Conservation (phyloP, 2,329 filamentous ascomycete species). For the Microcyclosporella mali region DNA sequence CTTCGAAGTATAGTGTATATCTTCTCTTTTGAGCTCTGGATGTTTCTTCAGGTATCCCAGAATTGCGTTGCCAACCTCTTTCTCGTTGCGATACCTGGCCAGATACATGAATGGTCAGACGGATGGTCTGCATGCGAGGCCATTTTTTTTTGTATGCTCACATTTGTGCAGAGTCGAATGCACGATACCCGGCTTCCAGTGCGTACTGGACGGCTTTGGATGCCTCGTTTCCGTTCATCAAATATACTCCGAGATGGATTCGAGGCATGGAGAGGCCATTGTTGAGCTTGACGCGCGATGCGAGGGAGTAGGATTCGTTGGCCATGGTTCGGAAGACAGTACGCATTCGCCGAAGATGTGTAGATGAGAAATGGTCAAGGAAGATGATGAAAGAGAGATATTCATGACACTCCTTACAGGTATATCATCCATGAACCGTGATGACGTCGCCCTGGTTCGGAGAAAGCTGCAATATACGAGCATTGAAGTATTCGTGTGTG, state of each 20-base stretch:
- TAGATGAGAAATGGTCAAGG: background rate
- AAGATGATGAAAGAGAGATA: background rate
- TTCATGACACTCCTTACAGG: background rate
- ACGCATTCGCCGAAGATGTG: slow-evolving; percentile 7
- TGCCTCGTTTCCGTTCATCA: slow-evolving; percentile 59
- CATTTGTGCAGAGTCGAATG: slow-evolving; percentile 57
- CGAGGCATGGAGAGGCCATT: slow-evolving; percentile 63
- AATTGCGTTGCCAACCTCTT: slow-evolving; percentile 62
- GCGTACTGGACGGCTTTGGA: slow-evolving; percentile 45
- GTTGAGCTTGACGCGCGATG: slow-evolving; percentile 46
- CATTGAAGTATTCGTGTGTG: no score
- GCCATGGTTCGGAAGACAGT: slow-evolving; percentile 16
- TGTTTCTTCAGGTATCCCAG: slow-evolving; percentile 21
- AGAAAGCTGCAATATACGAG: no score
- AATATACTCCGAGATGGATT: slow-evolving; percentile 68
- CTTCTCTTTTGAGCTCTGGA: slow-evolving; percentile 51
- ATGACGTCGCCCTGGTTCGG: slow-evolving; percentile 3
- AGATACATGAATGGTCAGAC: no score
- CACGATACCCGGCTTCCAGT: slow-evolving; percentile 42
- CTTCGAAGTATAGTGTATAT: slow-evolving; percentile 78
- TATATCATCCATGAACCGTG: background rate
- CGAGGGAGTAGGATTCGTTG: slow-evolving; percentile 32
- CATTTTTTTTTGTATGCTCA: no score
- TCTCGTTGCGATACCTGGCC: slow-evolving; percentile 60
- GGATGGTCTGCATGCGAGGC: no score